Percentiles rank a stretch among this genome's conserved stretches.
Evolutionary conservation across 371 early-diverging fungal species (phyloP).

Genomic region (Dentiscutata heterogama): DNA sequence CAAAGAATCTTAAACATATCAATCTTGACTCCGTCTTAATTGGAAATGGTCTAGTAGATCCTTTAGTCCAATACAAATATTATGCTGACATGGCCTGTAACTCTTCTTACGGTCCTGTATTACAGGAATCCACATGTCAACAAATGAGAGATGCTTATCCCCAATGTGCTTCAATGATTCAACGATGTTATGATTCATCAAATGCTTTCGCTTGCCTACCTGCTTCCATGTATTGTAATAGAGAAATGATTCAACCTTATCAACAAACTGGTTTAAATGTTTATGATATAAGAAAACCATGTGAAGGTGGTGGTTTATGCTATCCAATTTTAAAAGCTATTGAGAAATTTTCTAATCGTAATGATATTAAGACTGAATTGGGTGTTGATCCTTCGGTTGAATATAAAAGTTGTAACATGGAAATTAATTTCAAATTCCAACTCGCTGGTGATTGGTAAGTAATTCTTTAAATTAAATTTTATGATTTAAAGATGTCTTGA

Average conservation of each 20-base stretch:
- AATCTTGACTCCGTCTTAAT: conserved; percentile 84
- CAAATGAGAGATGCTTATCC: conserved; percentile 79
- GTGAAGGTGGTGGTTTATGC: conserved; percentile 81
- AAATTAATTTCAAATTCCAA: conserved; percentile 84
- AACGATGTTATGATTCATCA: conserved; percentile 84
- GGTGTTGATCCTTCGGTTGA: conserved; percentile 68
- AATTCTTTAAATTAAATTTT: no score
- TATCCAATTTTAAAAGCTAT: conserved; percentile 85
- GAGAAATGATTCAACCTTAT: conserved; percentile 69
- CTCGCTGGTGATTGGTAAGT: conserved; percentile 76
- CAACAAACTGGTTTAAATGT: conserved; percentile 77
- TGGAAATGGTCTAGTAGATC: conserved; percentile 95
- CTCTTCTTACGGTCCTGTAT: conserved; percentile 81
- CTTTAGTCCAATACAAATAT: conserved; percentile 89
- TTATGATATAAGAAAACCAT: conserved; percentile 85
- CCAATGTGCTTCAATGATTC: conserved; percentile 79
- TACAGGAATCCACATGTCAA: conserved; percentile 71
- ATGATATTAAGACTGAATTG: conserved; percentile 82
- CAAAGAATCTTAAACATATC: conserved; percentile 64
- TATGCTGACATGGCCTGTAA: conserved; percentile 90
- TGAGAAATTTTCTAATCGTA: conserved; percentile 79
- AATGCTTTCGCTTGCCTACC: conserved; percentile 84
- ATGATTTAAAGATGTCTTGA: no score
- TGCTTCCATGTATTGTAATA: conserved; percentile 90
- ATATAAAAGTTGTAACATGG: conserved; percentile 86